Conservation (phyloP, 352 stramenopile species). For the Phytophthora agathidicida region DNA sequence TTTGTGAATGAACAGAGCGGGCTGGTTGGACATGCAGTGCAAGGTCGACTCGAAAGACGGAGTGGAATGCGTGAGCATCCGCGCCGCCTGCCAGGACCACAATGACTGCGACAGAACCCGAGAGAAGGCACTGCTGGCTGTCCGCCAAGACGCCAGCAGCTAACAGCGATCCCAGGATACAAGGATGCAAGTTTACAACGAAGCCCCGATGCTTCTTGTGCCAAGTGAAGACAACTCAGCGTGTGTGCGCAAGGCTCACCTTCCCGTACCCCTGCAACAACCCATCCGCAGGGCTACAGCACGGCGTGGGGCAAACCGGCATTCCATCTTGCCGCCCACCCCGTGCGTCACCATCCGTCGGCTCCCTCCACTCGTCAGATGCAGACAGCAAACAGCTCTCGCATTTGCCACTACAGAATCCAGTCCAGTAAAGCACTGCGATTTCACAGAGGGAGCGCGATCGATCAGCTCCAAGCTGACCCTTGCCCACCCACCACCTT, state of each 20-base stretch:
- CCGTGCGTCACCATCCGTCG: constrained; percentile 11
- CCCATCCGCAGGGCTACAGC: constrained; percentile 12
- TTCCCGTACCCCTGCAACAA: constrained; percentile 24
- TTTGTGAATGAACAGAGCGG: constrained; percentile 10
- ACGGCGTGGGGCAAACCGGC: constrained; percentile 13
- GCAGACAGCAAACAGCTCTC: no score
- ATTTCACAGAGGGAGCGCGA: background rate
- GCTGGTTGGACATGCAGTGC: constrained; percentile 14
- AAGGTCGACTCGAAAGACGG: constrained; percentile 1
- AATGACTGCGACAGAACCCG: constrained; percentile 9
- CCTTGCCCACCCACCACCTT: constrained; percentile 4
- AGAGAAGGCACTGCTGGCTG: constrained; percentile 11
- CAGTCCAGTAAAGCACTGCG: background rate
- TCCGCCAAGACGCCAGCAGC: background rate
- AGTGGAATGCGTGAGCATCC: constrained; percentile 17
- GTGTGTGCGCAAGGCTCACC: constrained; percentile 21
- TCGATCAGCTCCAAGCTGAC: constrained; percentile 11
- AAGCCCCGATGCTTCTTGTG: constrained; percentile 3
- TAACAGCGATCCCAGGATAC: background rate
- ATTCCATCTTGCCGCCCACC: constrained; percentile 1
- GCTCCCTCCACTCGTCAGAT: no score
- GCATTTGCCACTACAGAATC: no score
- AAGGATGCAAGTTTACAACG: constrained; percentile 1
- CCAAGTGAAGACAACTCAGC: background rate
- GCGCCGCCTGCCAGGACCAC: constrained; percentile 16